Evolutionary conservation across 2,329 filamentous ascomycete species (phyloP).

Genomic region (Epicoccum sorghinum): DNA sequence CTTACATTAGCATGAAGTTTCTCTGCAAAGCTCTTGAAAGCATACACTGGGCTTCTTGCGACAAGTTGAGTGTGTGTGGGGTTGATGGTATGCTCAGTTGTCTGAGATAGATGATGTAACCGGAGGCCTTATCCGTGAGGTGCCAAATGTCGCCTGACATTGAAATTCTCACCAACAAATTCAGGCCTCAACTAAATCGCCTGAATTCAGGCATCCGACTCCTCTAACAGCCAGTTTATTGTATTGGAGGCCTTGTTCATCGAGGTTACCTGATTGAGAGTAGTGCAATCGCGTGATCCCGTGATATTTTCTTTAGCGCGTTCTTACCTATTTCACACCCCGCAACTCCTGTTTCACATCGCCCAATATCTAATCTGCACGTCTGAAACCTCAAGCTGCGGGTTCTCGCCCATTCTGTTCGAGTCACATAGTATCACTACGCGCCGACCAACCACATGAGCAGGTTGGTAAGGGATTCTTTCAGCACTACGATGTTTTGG

Average conservation of each 20-base stretch:
- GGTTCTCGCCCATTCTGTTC: not conserved
- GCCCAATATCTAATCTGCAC: not conserved
- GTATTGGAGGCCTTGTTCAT: too few species aligned
- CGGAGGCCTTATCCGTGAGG: too few species aligned
- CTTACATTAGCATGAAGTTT: not conserved
- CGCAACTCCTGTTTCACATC: conserved; percentile 15
- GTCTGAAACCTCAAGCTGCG: not conserved
- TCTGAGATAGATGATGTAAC: too few species aligned
- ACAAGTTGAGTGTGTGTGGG: too few species aligned
- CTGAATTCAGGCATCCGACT: too few species aligned
- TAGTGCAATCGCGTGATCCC: conserved; percentile 26
- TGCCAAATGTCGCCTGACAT: too few species aligned
- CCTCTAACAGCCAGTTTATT: too few species aligned
- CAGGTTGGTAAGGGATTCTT: not conserved
- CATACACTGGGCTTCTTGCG: too few species aligned
- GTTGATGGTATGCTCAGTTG: too few species aligned
- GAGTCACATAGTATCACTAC: not conserved
- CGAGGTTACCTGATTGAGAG: too few species aligned
- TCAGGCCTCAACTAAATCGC: too few species aligned
- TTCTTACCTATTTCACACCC: conserved; percentile 11
- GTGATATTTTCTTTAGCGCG: conserved; percentile 40
- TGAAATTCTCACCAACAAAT: too few species aligned
- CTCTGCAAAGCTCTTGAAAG: not conserved
- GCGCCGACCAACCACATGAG: not conserved
- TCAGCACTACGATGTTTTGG: not conserved